Evolutionary conservation across 768 basidiomycete genomes (phyloP).

Genomic region (Leucogyrophana mollusca): DNA sequence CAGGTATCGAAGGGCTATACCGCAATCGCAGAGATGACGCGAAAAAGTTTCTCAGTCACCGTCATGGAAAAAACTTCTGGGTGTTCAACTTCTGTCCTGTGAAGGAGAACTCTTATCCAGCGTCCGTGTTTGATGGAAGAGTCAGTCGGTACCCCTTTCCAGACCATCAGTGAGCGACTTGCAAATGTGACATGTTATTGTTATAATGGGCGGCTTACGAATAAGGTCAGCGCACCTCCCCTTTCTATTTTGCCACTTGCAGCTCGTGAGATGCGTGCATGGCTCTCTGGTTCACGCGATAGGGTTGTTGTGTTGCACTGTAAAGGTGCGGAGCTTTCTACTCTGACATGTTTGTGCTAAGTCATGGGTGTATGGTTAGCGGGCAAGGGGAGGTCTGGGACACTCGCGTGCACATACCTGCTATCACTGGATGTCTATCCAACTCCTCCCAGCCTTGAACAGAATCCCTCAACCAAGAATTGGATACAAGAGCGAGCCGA

Average conservation of each 20-base stretch:
- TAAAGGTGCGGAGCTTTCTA: conserved; percentile 53
- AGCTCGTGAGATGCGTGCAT: conserved; percentile 69
- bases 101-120: conserved; percentile 76
- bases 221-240: conserved; percentile 62
- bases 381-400: conserved; percentile 84
- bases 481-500: conserved; percentile 48
- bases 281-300: conserved; percentile 64
- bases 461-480: conserved; percentile 47
- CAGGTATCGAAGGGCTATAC: conserved; percentile 76
- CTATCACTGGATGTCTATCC: conserved; percentile 54
- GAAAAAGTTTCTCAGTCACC: conserved; percentile 67
- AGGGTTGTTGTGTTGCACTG: conserved; percentile 83
- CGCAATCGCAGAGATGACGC: conserved; percentile 78
- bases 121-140: conserved; percentile 64
- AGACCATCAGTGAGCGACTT: conserved; percentile 74
- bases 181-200: background rate
- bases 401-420: conserved; percentile 80
- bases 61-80: conserved; percentile 79
- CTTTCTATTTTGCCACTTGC: conserved; percentile 70
- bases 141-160: conserved; percentile 88
- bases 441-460: conserved; percentile 44
- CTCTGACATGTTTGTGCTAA: conserved; percentile 5
- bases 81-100: conserved; percentile 88
- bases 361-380: conserved; percentile 36
- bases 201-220: background rate